Percentiles rank a stretch among this genome's conserved stretches.
Conservation (phyloP, 2,329 filamentous ascomycete species). For the Cryphonectria japonica region DNA sequence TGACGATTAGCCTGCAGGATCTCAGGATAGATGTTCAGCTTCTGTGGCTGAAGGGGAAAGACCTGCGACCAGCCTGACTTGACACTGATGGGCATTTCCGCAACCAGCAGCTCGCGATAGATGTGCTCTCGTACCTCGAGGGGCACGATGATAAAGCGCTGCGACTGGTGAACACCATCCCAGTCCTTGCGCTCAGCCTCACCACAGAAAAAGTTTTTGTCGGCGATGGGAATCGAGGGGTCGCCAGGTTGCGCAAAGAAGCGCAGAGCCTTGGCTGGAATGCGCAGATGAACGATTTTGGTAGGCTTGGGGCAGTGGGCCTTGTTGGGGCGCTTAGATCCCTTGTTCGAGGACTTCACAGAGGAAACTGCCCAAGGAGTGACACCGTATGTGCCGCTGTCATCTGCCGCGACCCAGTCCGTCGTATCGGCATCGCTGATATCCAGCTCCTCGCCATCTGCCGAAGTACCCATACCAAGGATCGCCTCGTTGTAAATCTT, state of each 20-base stretch:
- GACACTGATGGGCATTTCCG: slow-evolving; percentile 38
- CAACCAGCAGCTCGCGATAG: slow-evolving; percentile 38
- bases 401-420: not conserved
- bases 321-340: not conserved
- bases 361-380: not conserved
- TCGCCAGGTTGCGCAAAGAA: not conserved
- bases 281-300: slow-evolving; percentile 7
- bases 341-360: not conserved
- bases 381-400: not conserved
- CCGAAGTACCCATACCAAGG: not conserved
- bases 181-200: not conserved
- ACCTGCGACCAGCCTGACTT: slow-evolving; percentile 40
- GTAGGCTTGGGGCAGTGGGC: not conserved
- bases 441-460: not conserved
- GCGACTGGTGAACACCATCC: not conserved
- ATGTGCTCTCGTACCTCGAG: slow-evolving; percentile 41
- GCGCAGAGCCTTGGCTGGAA: not conserved
- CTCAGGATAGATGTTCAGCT: slow-evolving; percentile 36
- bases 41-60: slow-evolving; percentile 34
- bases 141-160: slow-evolving; percentile 30
- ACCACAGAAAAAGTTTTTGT: slow-evolving; percentile 13
- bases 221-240: slow-evolving; percentile 8
- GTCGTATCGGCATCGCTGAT: not conserved
- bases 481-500: not conserved
- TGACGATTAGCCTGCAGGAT: slow-evolving; percentile 44